A percentile compares a stretch with the other conserved stretches of the same genome.
These are phyloP conservation scores for Pterocarpus santalinus DNA, from an alignment of 306 rosid species.

Conservation along the genomic window DNA sequence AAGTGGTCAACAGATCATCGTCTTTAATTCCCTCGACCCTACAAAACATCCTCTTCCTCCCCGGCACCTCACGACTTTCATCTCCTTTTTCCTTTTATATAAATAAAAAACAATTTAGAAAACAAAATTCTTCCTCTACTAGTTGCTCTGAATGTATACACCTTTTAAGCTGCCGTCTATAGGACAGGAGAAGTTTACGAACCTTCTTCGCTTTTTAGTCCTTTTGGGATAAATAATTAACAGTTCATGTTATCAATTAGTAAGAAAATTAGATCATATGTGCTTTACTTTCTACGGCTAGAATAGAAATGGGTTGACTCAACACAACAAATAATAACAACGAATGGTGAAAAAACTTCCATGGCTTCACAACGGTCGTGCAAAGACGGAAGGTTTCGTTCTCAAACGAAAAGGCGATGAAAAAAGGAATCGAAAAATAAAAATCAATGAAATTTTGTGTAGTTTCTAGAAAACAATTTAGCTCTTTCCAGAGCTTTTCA, in stretches of 20 bases:
- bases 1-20: conserved; percentile 21
- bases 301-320: neutral
- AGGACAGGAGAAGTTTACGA: neutral
- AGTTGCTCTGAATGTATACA: neutral
- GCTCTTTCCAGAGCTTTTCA: neutral
- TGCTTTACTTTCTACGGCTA: neutral
- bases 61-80: neutral
- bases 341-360: conserved; percentile 1
- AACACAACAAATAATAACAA: conserved; percentile 6
- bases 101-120: neutral
- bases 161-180: neutral
- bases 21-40: too few species aligned
- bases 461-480: neutral
- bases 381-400: neutral
- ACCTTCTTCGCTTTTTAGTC: neutral
- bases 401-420: neutral
- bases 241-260: conserved; percentile 7
- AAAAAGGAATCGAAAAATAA: neutral
- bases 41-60: neutral
- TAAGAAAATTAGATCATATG: neutral
- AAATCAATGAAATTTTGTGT: neutral
- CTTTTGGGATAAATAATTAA: conserved; percentile 21
- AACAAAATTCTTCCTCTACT: neutral
- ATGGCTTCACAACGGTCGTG: conserved; percentile 27
- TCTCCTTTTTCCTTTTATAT: neutral